These are phyloP conservation scores for Penicillium egyptiacum DNA, from an alignment of 495 filamentous ascomycete species.

Conservation along the genomic window DNA sequence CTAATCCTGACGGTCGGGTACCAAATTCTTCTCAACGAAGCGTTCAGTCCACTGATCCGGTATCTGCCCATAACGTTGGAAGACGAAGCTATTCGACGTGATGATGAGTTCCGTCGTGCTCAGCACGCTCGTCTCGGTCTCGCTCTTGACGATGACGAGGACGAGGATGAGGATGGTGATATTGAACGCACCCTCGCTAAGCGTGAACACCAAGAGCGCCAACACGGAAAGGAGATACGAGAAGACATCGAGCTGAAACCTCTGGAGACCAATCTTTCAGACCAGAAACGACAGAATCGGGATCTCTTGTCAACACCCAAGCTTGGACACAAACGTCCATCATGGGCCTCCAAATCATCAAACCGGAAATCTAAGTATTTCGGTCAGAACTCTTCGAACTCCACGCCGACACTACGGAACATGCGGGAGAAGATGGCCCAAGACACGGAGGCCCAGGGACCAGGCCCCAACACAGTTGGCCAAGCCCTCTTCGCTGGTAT, in stretches of 20 bases:
- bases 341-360: slow-evolving; percentile 46
- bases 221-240: slow-evolving; percentile 42
- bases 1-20: slow-evolving; percentile 71
- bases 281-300: slow-evolving; percentile 18
- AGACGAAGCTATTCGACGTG: slow-evolving; percentile 85
- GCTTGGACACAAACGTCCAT: slow-evolving; percentile 28
- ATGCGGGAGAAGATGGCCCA: slow-evolving; percentile 41
- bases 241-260: slow-evolving; percentile 64
- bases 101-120: slow-evolving; percentile 80
- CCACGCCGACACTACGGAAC: slow-evolving; percentile 34
- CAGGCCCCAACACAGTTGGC: slow-evolving; percentile 54
- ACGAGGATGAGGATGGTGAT: slow-evolving; percentile 28
- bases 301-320: slow-evolving; percentile 21
- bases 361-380: slow-evolving; percentile 46
- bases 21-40: slow-evolving; percentile 78
- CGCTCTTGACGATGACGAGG: slow-evolving; percentile 40
- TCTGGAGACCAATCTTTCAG: slow-evolving; percentile 40
- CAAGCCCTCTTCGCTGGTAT: slow-evolving; percentile 81
- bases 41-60: slow-evolving; percentile 81
- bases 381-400: slow-evolving; percentile 30
- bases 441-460: slow-evolving; percentile 68
- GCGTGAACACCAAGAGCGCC: slow-evolving; percentile 34
- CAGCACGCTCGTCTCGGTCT: slow-evolving; percentile 61
- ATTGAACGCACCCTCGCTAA: slow-evolving; percentile 50
- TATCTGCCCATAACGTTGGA: slow-evolving; percentile 95